A percentile compares a stretch with the other conserved stretches of the same genome.
Conservation (phyloP, 495 filamentous ascomycete genomes). For the Trichoderma asperelloides region DNA sequence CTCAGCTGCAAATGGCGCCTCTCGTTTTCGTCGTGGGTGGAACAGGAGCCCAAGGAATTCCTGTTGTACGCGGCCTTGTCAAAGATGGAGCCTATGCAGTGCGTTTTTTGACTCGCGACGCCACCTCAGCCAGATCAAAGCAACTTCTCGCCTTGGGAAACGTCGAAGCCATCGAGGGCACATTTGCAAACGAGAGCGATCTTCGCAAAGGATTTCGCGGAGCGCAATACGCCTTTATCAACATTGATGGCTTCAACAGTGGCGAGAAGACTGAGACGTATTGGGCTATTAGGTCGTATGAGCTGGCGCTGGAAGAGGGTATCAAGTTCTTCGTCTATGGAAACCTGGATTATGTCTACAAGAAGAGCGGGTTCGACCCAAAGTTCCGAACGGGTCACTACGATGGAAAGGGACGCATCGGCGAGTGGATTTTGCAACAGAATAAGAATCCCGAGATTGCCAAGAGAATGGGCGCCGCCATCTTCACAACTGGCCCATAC, state of each 20-base stretch:
- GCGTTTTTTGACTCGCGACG: conserved; percentile 40
- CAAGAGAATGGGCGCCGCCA: conserved; percentile 33
- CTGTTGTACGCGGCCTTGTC: conserved; percentile 37
- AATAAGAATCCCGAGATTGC: conserved; percentile 19
- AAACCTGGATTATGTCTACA: conserved; percentile 37
- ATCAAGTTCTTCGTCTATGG: conserved; percentile 46
- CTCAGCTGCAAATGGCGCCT: neutral
- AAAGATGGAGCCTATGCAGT: conserved; percentile 33
- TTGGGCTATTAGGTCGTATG: conserved; percentile 47
- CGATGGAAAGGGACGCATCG: conserved; percentile 47
- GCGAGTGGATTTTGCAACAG: conserved; percentile 39
- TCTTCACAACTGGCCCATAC: conserved; percentile 47
- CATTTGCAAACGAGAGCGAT: conserved; percentile 34
- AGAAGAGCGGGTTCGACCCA: conserved; percentile 36
- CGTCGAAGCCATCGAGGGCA: conserved; percentile 38
- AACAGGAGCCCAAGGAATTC: conserved; percentile 47
- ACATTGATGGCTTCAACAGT: conserved; percentile 44
- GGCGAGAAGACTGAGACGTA: conserved; percentile 47
- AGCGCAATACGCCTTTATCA: conserved; percentile 44
- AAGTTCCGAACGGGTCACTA: conserved; percentile 42
- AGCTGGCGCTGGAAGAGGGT: conserved; percentile 41
- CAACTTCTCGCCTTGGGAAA: conserved; percentile 29
- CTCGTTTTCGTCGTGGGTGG: conserved; percentile 34
- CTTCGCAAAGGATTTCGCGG: conserved; percentile 35
- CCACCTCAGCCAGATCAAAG: conserved; percentile 28